Evolutionary conservation across 768 basidiomycete genomes (phyloP).

Genomic region (Tulasnella calospora): DNA sequence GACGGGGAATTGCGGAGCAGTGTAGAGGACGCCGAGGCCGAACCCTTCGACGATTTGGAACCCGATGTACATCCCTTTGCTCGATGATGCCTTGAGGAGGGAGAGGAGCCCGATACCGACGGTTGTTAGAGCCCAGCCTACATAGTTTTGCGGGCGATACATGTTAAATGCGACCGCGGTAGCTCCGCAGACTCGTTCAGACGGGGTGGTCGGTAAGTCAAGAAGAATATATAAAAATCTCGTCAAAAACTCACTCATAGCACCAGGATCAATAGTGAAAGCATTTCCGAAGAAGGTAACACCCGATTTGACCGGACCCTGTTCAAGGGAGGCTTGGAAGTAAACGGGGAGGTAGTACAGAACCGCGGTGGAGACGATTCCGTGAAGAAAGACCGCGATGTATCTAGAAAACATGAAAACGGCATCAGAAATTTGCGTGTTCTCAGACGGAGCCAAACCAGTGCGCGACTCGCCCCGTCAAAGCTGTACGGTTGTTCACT

Average conservation of each 20-base stretch:
- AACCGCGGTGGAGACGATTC: background rate
- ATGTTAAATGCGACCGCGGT: slow-evolving; percentile 37
- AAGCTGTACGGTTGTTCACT: slow-evolving; percentile 25
- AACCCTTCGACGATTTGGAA: slow-evolving; percentile 24
- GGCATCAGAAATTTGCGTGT: slow-evolving; percentile 31
- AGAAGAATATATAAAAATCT: too few species aligned
- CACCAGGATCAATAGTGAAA: slow-evolving; percentile 40
- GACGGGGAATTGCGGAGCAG: slow-evolving; percentile 34
- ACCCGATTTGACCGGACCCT: slow-evolving; percentile 39
- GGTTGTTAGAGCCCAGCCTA: slow-evolving; percentile 39
- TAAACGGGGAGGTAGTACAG: slow-evolving; percentile 33
- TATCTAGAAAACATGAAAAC: slow-evolving; percentile 25
- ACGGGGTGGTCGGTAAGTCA: background rate
- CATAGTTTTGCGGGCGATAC: slow-evolving; percentile 41
- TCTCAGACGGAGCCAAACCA: slow-evolving; percentile 22
- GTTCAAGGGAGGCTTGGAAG: slow-evolving; percentile 40
- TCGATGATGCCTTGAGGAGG: background rate
- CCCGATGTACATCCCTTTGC: slow-evolving; percentile 14
- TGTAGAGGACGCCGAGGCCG: slow-evolving; percentile 24
- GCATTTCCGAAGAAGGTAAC: slow-evolving; percentile 40
- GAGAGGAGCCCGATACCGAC: slow-evolving; percentile 40
- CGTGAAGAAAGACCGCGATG: background rate
- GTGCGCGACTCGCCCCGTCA: background rate
- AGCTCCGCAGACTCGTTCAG: slow-evolving; percentile 35
- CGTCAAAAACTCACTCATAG: slow-evolving; percentile 33